Conservation (phyloP, 202 grass and related monocot species). For the Panicum hallii region DNA sequence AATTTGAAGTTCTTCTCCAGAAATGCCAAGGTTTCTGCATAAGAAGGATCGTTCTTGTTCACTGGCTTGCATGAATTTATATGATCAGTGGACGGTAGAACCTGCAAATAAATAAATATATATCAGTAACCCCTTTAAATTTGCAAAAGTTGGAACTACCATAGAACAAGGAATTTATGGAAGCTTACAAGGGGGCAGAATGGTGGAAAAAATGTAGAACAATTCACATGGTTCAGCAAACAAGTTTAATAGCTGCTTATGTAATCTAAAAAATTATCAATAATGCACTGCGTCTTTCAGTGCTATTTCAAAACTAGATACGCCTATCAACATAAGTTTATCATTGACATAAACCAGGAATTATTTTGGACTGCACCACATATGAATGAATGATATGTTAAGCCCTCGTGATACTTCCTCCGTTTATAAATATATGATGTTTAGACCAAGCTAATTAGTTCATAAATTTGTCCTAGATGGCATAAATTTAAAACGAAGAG, state of each 20-base stretch:
- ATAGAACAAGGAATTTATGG: neutral
- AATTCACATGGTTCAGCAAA: neutral
- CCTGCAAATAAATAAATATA: constrained; percentile 46
- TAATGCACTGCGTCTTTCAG: neutral
- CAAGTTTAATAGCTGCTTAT: neutral
- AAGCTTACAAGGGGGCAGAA: neutral
- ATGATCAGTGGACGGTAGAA: constrained; percentile 83
- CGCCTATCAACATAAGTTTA: constrained; percentile 3
- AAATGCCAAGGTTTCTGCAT: constrained; percentile 85
- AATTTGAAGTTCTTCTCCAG: constrained; percentile 72
- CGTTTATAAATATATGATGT: neutral
- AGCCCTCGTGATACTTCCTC: neutral
- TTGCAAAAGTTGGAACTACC: constrained; percentile 15
- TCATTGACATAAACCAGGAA: neutral
- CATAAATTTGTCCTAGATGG: neutral
- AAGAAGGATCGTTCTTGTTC: constrained; percentile 88
- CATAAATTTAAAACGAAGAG: neutral
- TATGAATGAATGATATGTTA: constrained; percentile 19
- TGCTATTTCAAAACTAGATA: constrained; percentile 26
- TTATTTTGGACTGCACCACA: neutral
- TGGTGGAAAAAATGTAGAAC: neutral
- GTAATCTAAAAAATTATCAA: constrained; percentile 12
- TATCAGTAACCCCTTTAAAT: neutral
- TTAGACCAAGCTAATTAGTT: neutral
- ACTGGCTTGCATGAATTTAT: constrained; percentile 96